A percentile compares a stretch with the other conserved stretches of the same genome.
Conservation (phyloP, 768 basidiomycete genomes). For the Hydnum rufescens region DNA sequence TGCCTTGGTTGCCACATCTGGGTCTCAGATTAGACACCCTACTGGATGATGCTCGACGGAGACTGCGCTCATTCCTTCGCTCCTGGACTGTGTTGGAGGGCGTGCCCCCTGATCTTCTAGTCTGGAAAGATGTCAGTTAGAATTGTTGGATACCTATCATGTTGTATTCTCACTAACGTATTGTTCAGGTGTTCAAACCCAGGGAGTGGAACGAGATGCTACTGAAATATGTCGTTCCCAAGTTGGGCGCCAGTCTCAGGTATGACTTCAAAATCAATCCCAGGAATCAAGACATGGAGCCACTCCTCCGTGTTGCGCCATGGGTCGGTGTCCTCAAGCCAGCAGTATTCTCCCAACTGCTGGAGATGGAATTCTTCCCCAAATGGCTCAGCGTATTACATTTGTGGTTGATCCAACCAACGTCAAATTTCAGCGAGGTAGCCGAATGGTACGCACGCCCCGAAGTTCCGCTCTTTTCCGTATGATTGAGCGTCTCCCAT, state of each 20-base stretch:
- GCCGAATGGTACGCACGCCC: conserved; percentile 54
- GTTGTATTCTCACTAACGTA: conserved; percentile 4
- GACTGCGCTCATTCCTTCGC: conserved; percentile 60
- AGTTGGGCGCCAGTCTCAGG: conserved; percentile 63
- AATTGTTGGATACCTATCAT: not conserved
- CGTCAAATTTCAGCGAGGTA: conserved; percentile 77
- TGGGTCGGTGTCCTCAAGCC: conserved; percentile 62
- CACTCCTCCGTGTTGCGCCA: conserved; percentile 50
- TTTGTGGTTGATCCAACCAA: conserved; percentile 82
- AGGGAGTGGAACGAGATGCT: conserved; percentile 82
- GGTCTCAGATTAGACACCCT: conserved; percentile 67
- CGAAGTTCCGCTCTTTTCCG: not conserved
- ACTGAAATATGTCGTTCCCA: conserved; percentile 81
- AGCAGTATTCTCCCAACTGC: conserved; percentile 59
- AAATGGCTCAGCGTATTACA: conserved; percentile 90
- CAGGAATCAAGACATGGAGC: conserved; percentile 68
- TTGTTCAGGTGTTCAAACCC: conserved; percentile 43
- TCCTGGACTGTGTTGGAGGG: conserved; percentile 54
- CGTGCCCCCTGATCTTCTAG: conserved; percentile 49
- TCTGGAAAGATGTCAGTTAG: conserved; percentile 60
- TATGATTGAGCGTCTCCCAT: not conserved
- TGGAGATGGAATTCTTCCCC: conserved; percentile 88
- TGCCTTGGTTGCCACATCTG: conserved; percentile 89
- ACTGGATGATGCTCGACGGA: conserved; percentile 71
- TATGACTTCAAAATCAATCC: conserved; percentile 84